Evolutionary conservation across 805 yeast species (phyloP).

Genomic region (Candida suzukii): DNA sequence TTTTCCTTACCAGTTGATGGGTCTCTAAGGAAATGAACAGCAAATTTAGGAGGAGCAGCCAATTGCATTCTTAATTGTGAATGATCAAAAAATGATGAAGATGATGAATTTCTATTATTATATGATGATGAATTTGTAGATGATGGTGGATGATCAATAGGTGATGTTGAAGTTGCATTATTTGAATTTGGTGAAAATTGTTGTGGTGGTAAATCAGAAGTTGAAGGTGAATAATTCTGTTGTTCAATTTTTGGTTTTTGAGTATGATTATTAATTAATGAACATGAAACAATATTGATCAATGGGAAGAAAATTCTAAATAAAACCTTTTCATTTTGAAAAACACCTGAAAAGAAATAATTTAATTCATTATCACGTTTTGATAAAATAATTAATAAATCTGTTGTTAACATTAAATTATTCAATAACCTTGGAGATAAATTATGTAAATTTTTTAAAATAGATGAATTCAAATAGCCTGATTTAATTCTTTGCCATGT

Average conservation of each 20-base stretch:
- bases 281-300: constrained; percentile 49
- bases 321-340: constrained; percentile 58
- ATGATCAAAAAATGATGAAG: constrained; percentile 13
- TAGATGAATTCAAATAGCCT: constrained; percentile 40
- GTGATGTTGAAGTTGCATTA: not conserved
- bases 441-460: constrained; percentile 44
- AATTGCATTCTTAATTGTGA: constrained; percentile 24
- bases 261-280: constrained; percentile 41
- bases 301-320: constrained; percentile 71
- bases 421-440: constrained; percentile 62
- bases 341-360: constrained; percentile 70
- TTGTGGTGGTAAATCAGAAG: not conserved
- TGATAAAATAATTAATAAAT: constrained; percentile 62
- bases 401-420: constrained; percentile 60
- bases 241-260: not conserved
- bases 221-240: not conserved
- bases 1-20: constrained; percentile 35
- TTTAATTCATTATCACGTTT: constrained; percentile 67
- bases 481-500: constrained; percentile 74
- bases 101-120: constrained; percentile 5
- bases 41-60: constrained; percentile 63
- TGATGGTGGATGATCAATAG: constrained; percentile 15
- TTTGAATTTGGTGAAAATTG: not conserved
- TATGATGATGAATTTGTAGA: constrained; percentile 5
- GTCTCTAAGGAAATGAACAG: constrained; percentile 63